Conservation (phyloP, 495 filamentous ascomycete genomes). For the Trichoderma parareesei region DNA sequence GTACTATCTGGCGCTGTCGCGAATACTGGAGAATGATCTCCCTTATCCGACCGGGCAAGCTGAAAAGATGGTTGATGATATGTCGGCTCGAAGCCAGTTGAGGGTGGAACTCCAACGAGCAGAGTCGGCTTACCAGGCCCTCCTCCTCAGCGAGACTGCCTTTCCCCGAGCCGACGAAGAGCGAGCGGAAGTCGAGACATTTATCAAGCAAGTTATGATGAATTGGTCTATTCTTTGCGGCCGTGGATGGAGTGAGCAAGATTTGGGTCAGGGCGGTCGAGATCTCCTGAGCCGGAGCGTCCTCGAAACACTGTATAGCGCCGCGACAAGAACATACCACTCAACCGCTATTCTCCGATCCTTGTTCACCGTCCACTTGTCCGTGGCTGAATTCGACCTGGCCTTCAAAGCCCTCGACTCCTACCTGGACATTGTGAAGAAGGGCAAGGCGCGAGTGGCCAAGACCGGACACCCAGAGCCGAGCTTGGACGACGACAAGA, state of each 20-base stretch:
- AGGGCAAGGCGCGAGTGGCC: slow-evolving; percentile 68
- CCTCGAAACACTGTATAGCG: slow-evolving; percentile 77
- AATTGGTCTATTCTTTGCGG: slow-evolving; percentile 83
- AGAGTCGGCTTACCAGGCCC: slow-evolving; percentile 63
- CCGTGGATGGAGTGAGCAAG: slow-evolving; percentile 63
- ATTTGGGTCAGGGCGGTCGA: slow-evolving; percentile 72
- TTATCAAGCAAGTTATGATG: slow-evolving; percentile 66
- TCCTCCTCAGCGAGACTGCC: slow-evolving; percentile 61
- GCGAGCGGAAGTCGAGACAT: slow-evolving; percentile 69
- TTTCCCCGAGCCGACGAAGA: slow-evolving; percentile 77
- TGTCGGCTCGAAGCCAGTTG: slow-evolving; percentile 54
- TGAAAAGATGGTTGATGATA: slow-evolving; percentile 28
- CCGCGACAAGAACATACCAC: slow-evolving; percentile 87
- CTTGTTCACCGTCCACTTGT: slow-evolving; percentile 78
- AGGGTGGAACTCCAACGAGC: slow-evolving; percentile 64
- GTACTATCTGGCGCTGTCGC: slow-evolving; percentile 70
- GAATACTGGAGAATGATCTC: slow-evolving; percentile 47
- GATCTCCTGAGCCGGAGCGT: slow-evolving; percentile 60
- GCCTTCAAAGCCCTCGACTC: slow-evolving; percentile 82
- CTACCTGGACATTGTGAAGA: slow-evolving; percentile 77
- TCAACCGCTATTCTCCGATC: slow-evolving; percentile 80
- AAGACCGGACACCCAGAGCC: slow-evolving; percentile 66
- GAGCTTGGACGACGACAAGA: slow-evolving; percentile 68
- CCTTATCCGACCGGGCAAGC: slow-evolving; percentile 40
- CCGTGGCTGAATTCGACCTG: slow-evolving; percentile 79